phyloP scores from a whole-genome alignment of 1,284 basidiomycete species.

The Pseudozyma pruni region DNA sequence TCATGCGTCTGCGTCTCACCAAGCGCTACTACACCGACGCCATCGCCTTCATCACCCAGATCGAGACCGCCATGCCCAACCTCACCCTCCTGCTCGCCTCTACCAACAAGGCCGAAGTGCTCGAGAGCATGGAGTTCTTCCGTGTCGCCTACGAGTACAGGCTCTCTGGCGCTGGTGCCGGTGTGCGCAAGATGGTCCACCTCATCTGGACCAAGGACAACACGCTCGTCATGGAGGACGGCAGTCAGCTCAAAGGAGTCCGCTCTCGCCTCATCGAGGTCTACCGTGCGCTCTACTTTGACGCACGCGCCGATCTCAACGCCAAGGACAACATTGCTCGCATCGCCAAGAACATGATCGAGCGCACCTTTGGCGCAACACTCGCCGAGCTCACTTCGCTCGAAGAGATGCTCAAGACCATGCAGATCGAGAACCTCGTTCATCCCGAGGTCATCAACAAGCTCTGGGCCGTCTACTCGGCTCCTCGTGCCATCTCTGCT shows the following conservation, averaged over 20 bases:
- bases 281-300: constrained; percentile 90
- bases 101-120: constrained; percentile 90
- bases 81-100: constrained; percentile 84
- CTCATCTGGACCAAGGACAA: constrained; percentile 98
- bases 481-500: constrained; percentile 72
- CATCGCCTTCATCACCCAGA: constrained; percentile 82
- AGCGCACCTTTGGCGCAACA: constrained; percentile 73
- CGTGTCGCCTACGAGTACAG: constrained; percentile 84
- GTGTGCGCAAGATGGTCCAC: constrained; percentile 95
- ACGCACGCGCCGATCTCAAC: constrained; percentile 70
- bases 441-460: constrained; percentile 86
- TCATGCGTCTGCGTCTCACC: constrained; percentile 79
- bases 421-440: constrained; percentile 85
- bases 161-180: constrained; percentile 74
- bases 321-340: constrained; percentile 87
- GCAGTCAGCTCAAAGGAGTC: constrained; percentile 88
- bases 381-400: constrained; percentile 94
- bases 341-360: constrained; percentile 97
- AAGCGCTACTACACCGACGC: constrained; percentile 91
- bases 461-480: constrained; percentile 89
- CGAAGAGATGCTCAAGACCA: constrained; percentile 93
- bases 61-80: constrained; percentile 82
- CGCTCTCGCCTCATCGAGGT: constrained; percentile 88
- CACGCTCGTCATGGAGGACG: constrained; percentile 79
- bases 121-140: constrained; percentile 97